phyloP scores from a whole-genome alignment of 768 basidiomycete species.

The Russula dissimulans region DNA sequence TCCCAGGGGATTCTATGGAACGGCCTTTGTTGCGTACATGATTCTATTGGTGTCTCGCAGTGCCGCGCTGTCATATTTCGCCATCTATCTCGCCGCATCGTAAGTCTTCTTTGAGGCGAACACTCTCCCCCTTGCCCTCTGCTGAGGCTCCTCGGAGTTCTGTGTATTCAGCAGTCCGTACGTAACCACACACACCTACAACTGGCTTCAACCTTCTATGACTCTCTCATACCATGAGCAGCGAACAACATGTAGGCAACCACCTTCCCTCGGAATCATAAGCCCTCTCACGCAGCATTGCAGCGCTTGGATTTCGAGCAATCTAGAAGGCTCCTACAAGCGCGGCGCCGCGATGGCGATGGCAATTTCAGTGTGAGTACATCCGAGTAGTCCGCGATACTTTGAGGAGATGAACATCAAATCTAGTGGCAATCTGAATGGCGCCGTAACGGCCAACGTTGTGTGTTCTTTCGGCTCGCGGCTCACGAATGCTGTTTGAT shows the following conservation, averaged over 20 bases:
- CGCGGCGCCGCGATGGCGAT: neutral
- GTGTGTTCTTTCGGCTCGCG: neutral
- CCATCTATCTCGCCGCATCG: neutral
- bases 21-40: neutral
- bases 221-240: neutral
- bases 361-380: neutral
- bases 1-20: neutral
- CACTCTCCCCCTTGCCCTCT: neutral
- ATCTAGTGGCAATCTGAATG: neutral
- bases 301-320: neutral
- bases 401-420: conserved; percentile 46
- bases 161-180: neutral
- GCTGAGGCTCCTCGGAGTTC: neutral
- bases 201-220: neutral
- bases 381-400: conserved; percentile 35
- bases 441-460: neutral
- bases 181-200: neutral
- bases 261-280: neutral
- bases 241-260: neutral
- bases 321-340: neutral
- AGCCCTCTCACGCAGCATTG: neutral
- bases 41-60: neutral
- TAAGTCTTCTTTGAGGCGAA: neutral
- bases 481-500: neutral
- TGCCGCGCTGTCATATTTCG: neutral